phyloP scores from a whole-genome alignment of 768 basidiomycete species.

The Phlebiopsis flavidoalba region DNA sequence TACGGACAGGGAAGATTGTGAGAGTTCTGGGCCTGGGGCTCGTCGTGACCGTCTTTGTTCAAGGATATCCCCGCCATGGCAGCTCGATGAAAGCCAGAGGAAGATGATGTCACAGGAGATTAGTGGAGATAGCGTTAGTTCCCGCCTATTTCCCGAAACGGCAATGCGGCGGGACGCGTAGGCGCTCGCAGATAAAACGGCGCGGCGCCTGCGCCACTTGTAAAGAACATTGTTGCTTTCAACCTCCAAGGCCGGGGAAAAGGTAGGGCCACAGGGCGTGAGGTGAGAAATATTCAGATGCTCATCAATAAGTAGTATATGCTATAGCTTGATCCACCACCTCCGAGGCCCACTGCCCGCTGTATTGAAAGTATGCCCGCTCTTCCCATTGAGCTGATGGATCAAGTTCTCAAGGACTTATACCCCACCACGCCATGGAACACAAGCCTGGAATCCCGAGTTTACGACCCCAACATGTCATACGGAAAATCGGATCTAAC shows the following conservation, averaged over 20 bases:
- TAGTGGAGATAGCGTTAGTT: not conserved
- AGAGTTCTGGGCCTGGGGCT: not conserved
- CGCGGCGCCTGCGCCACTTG: too few relatives aligned
- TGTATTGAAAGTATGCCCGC: not conserved
- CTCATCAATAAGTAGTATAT: too few relatives aligned
- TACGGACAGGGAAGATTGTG: not conserved
- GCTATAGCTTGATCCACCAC: too few relatives aligned
- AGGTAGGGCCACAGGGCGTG: too few relatives aligned
- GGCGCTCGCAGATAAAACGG: too few relatives aligned
- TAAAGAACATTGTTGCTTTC: too few relatives aligned
- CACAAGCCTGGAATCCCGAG: not conserved
- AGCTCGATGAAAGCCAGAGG: not conserved
- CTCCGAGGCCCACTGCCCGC: too few relatives aligned
- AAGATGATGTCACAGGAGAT: conserved; percentile 1
- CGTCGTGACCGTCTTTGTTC: not conserved
- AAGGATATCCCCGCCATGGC: not conserved
- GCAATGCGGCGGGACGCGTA: not conserved
- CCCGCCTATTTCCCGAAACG: not conserved
- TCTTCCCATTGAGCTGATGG: not conserved
- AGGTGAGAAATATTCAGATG: too few relatives aligned
- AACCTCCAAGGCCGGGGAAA: too few relatives aligned
- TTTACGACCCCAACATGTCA: not conserved
- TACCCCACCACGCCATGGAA: not conserved
- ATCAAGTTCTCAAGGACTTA: not conserved
- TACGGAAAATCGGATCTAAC: not conserved